Conservation (phyloP, 306 rosid species). For the Lathyrus oleraceus region DNA sequence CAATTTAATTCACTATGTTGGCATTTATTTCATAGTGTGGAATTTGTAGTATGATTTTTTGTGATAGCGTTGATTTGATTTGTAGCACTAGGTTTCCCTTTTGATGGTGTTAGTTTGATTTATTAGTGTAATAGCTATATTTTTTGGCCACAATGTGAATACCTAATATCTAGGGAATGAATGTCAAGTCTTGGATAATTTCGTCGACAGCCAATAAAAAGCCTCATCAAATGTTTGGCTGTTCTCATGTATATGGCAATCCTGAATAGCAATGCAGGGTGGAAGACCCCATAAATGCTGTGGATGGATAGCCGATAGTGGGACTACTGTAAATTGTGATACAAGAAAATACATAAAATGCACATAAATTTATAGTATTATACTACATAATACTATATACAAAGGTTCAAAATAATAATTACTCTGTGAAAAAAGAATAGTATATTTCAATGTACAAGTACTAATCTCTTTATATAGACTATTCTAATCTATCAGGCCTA, state of each 20-base stretch:
- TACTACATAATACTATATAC: not conserved
- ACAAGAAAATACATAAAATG: not conserved
- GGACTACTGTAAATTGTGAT: not conserved
- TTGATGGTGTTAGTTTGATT: constrained; percentile 16
- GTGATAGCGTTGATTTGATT: constrained; percentile 17
- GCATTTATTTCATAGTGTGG: not conserved
- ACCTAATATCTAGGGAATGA: constrained; percentile 7
- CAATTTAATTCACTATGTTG: not conserved
- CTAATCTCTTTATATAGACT: no score
- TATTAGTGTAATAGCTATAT: constrained; percentile 1
- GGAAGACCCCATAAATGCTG: not conserved
- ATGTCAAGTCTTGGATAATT: not conserved
- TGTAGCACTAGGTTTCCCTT: not conserved
- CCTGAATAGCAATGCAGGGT: not conserved
- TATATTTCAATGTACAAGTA: no score
- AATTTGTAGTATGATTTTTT: not conserved
- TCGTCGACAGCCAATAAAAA: not conserved
- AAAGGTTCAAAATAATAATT: not conserved
- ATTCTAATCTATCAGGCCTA: no score
- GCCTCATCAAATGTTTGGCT: constrained; percentile 19
- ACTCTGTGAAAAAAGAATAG: not conserved
- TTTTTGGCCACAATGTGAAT: constrained; percentile 20
- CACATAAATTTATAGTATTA: constrained; percentile 9
- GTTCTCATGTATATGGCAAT: not conserved
- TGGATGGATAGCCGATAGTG: not conserved